A percentile compares a stretch with the other conserved stretches of the same genome.
Evolutionary conservation across 2,329 filamentous ascomycete species (phyloP).

Genomic region (Ambrosiella beaveri): DNA sequence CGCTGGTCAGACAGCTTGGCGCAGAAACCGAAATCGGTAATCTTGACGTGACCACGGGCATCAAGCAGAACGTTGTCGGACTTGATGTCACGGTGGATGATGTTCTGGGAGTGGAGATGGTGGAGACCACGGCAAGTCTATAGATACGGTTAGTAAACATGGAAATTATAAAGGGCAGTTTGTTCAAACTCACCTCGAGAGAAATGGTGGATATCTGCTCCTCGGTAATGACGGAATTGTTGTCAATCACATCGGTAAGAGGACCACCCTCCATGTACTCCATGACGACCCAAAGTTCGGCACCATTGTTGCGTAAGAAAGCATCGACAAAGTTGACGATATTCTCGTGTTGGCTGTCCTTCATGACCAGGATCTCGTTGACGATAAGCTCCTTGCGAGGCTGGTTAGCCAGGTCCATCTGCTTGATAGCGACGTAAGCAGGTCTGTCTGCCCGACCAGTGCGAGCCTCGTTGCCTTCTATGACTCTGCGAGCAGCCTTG

Average conservation of each 20-base stretch:
- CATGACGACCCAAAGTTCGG: constrained; percentile 99
- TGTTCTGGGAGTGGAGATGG: constrained; percentile 87
- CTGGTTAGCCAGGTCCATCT: constrained; percentile 97
- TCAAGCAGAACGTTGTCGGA: constrained; percentile 95
- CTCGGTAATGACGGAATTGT: constrained; percentile 84
- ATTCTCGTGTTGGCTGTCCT: constrained; percentile 93
- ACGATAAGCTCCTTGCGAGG: constrained; percentile 96
- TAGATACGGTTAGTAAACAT: constrained; percentile 5
- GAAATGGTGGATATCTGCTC: constrained; percentile 97
- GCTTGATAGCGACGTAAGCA: constrained; percentile 93
- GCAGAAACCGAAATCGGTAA: constrained; percentile 98
- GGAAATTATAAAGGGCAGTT: constrained; percentile 14
- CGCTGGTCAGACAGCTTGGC: constrained; percentile 95
- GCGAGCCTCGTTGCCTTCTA: constrained; percentile 61
- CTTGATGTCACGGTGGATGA: constrained; percentile 99
- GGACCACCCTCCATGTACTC: constrained; percentile 99
- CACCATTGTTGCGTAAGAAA: constrained; percentile 84
- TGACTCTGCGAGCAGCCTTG: constrained; percentile 57
- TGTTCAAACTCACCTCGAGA: constrained; percentile 49
- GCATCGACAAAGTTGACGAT: constrained; percentile 98
- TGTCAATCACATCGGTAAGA: constrained; percentile 95
- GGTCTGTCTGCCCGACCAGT: constrained; percentile 11
- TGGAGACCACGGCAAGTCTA: constrained; percentile 91
- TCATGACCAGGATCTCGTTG: constrained; percentile 99
- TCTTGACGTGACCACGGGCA: constrained; percentile 89